Evolutionary conservation across 306 rosid genomes (phyloP).

Genomic region (Rubus idaeus): DNA sequence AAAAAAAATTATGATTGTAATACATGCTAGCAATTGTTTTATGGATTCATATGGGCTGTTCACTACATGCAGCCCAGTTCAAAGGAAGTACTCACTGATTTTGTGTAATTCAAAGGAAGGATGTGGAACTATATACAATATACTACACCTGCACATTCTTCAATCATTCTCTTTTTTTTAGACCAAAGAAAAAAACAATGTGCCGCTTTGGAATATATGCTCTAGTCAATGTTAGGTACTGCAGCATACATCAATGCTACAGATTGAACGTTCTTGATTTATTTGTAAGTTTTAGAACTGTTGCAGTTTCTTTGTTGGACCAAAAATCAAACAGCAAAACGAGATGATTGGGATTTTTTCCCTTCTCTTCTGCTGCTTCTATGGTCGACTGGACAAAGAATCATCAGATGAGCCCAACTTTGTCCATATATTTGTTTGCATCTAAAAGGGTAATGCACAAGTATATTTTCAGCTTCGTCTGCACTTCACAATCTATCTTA

Average conservation of each 20-base stretch:
- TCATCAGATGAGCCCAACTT: neutral
- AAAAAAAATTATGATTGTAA: too few species aligned
- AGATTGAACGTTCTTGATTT: neutral
- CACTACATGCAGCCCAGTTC: too few species aligned
- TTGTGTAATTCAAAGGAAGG: neutral
- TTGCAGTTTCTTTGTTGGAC: neutral
- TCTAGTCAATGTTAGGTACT: neutral
- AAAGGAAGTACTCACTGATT: neutral
- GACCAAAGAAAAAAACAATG: neutral
- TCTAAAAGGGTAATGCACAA: neutral
- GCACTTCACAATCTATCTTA: neutral
- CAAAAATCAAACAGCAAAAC: neutral
- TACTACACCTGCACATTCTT: neutral
- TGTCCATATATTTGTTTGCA: slow-evolving; percentile 6
- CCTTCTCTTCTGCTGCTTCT: neutral
- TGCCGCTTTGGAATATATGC: neutral
- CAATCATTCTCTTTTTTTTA: neutral
- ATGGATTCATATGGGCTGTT: too few species aligned
- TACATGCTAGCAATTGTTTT: too few species aligned
- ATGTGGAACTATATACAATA: neutral
- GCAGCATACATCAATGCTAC: neutral
- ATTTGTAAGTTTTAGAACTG: neutral
- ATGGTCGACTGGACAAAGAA: neutral
- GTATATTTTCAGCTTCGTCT: neutral
- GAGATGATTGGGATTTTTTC: neutral